phyloP scores from a whole-genome alignment of 495 filamentous ascomycete species.

The Terfezia boudieri region DNA sequence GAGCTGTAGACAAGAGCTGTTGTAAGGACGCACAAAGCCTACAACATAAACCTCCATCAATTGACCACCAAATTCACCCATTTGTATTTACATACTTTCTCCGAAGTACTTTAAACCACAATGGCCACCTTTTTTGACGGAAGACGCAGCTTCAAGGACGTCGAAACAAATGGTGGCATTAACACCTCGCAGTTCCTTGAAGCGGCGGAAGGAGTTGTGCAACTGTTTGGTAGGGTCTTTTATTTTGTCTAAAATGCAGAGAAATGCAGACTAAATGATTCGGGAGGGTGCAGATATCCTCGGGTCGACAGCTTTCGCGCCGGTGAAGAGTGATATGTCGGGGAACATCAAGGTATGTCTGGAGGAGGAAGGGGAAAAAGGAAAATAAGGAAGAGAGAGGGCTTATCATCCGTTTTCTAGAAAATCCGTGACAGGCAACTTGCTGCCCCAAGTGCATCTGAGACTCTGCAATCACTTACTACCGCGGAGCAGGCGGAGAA shows the following conservation, averaged over 20 bases:
- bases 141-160: constrained; percentile 60
- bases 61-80: no score
- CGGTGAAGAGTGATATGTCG: constrained; percentile 73
- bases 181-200: constrained; percentile 74
- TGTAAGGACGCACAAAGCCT: no score
- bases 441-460: constrained; percentile 50
- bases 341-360: constrained; percentile 69
- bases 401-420: constrained; percentile 24
- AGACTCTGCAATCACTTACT: constrained; percentile 63
- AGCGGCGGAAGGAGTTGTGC: constrained; percentile 62
- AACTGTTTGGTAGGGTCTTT: constrained; percentile 48
- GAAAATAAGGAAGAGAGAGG: not conserved
- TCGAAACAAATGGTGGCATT: constrained; percentile 36
- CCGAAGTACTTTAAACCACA: not conserved
- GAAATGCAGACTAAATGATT: no score
- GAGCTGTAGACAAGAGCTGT: no score
- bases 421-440: constrained; percentile 76
- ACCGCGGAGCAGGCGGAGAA: constrained; percentile 67
- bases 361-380: no score
- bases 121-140: constrained; percentile 54
- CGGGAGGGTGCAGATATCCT: constrained; percentile 39
- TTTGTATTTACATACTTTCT: no score
- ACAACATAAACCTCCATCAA: no score
- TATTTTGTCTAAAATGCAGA: no score
- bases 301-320: constrained; percentile 56